A percentile compares a stretch with the other conserved stretches of the same genome.
These are phyloP conservation scores for Sphaerosporella brunnea DNA, from an alignment of 495 filamentous ascomycete genomes.

Conservation along the genomic window DNA sequence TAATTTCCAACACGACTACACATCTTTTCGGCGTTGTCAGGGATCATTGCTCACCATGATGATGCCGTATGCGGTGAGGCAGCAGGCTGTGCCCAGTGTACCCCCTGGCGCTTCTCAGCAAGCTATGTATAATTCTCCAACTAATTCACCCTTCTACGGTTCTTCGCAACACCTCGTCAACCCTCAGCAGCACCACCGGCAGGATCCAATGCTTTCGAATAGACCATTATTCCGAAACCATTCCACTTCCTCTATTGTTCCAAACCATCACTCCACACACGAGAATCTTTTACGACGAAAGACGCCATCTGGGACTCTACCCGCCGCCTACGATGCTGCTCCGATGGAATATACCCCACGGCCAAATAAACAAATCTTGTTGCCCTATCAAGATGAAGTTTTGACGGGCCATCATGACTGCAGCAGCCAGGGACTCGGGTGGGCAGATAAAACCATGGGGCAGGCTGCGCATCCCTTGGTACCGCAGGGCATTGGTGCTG, in stretches of 20 bases:
- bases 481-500: constrained; percentile 15
- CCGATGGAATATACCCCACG: constrained; percentile 55
- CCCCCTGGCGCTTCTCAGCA: constrained; percentile 4
- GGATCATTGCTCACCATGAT: neutral
- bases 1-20: neutral
- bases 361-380: constrained; percentile 80
- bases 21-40: neutral
- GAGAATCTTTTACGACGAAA: constrained; percentile 84
- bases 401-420: neutral
- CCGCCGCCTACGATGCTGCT: constrained; percentile 85
- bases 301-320: constrained; percentile 82
- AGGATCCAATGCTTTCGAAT: constrained; percentile 8
- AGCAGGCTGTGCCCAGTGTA: neutral
- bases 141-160: constrained; percentile 19
- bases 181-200: constrained; percentile 12
- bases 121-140: constrained; percentile 13
- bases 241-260: constrained; percentile 13
- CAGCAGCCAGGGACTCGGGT: neutral
- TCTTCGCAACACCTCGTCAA: constrained; percentile 19
- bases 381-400: constrained; percentile 30
- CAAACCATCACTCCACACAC: constrained; percentile 14
- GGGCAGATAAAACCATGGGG: neutral
- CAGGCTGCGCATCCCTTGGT: neutral
- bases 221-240: constrained; percentile 21
- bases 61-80: constrained; percentile 8